Evolutionary conservation across 2,329 filamentous ascomycete species (phyloP).

Genomic region (Paramyrothecium sp.): DNA sequence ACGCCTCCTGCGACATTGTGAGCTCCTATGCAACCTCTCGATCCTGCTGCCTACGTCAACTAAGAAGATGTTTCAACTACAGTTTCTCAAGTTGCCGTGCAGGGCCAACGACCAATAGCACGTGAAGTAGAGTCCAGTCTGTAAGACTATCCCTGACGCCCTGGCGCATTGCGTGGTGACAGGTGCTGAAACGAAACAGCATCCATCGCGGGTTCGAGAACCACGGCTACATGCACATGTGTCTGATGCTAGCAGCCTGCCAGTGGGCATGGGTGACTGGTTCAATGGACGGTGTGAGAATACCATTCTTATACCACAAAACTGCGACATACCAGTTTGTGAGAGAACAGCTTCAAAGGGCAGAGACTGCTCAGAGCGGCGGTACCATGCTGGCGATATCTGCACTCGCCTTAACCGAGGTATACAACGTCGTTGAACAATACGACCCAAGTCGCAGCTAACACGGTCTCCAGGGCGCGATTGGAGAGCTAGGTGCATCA

Average conservation of each 20-base stretch:
- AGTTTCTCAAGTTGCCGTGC: slow-evolving; percentile 41
- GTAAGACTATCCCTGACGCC: slow-evolving; percentile 16
- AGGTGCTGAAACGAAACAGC: slow-evolving; percentile 18
- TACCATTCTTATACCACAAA: slow-evolving; percentile 46
- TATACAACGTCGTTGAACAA: slow-evolving; percentile 15
- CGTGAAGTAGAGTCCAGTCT: slow-evolving; percentile 28
- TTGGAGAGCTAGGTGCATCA: slow-evolving; percentile 41
- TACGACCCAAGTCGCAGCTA: slow-evolving; percentile 4
- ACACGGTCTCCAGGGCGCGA: slow-evolving; percentile 30
- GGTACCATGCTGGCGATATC: slow-evolving; percentile 42
- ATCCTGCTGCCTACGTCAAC: background rate
- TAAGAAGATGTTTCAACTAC: background rate
- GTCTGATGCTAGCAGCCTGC: slow-evolving; percentile 41
- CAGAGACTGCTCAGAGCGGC: slow-evolving; percentile 35
- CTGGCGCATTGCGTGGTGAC: background rate
- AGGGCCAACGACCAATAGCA: slow-evolving; percentile 37
- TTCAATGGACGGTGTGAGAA: slow-evolving; percentile 40
- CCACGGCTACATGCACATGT: slow-evolving; percentile 44
- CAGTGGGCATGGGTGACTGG: slow-evolving; percentile 46
- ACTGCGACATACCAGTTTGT: slow-evolving; percentile 45
- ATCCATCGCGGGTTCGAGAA: slow-evolving; percentile 42
- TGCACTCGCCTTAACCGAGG: slow-evolving; percentile 42
- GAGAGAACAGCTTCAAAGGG: slow-evolving; percentile 37
- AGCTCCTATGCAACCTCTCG: slow-evolving; percentile 1
- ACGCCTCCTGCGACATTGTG: slow-evolving; percentile 26